Evolutionary conservation across 306 rosid genomes (phyloP), one percentile per base, ranked within the genome.

Genomic region (Abrus pulchellus): DNA sequence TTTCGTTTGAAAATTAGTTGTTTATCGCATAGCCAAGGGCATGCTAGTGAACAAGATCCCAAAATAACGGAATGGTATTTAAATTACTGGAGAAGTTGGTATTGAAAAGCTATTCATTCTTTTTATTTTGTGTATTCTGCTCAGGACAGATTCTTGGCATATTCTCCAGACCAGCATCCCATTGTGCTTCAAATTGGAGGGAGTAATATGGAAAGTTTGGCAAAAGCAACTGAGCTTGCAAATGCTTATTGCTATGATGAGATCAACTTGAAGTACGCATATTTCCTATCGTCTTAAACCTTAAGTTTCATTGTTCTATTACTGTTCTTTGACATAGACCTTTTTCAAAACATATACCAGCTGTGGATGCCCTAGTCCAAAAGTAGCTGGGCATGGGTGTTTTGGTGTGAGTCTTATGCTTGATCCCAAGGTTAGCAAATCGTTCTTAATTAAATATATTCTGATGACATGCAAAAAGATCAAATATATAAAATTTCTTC

Each of bases 91-190:
- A 52, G 79, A 41, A 55, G 3, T 40, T 57, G 70, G 34, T 72
- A 53, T 13, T 56, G 52, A 3, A 57, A 69, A 56, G 10, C 32
- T 12, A 14, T 57, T 83, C 48, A 50, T 59, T 83, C 56, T 75
- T 72, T 72, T 56, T 68, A n/a, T 72, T 72, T 57, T 77, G 32
- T 66, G 30, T 67, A 55, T 77, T 81, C 78, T 81, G 83, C 59
- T 88, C 99, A 95, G 99, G 99, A 95, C 88, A 95, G 97, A 81
- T 95, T 93, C 90, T 90, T 95, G 90, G 97, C 88, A 9, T 95
- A 38, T 87, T 85, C 98, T 76, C 91, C 98, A 8, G 97, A 89
- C 29, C 99, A 95, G 73, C 90, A 93, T 89, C 98, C 99, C 61
- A 86, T 95, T 60, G 97, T 95, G 82, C 94, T 95, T 82, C 99